A percentile compares a stretch with the other conserved stretches of the same genome.
These are phyloP conservation scores for Chaetomiaceae sp. DNA, from an alignment of 2,329 filamentous ascomycete species.

Conservation along the genomic window DNA sequence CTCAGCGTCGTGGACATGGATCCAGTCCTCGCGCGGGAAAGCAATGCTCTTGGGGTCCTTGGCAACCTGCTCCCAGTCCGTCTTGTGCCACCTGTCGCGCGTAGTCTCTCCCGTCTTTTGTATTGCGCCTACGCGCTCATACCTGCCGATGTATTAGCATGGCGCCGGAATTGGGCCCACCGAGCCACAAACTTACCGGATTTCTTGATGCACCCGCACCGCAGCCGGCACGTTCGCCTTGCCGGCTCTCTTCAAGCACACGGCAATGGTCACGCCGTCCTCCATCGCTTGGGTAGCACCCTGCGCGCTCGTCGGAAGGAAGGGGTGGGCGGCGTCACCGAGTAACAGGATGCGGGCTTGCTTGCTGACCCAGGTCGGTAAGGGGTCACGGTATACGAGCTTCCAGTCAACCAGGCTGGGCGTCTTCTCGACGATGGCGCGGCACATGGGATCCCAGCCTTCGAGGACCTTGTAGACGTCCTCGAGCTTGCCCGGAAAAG, in stretches of 20 bases:
- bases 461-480: conserved; percentile 46
- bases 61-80: conserved; percentile 44
- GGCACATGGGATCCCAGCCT: conserved; percentile 45
- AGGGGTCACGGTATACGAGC: conserved; percentile 43
- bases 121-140: conserved; percentile 41
- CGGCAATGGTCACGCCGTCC: conserved; percentile 42
- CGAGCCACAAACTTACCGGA: conserved; percentile 33
- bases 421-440: conserved; percentile 43
- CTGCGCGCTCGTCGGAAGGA: conserved; percentile 42
- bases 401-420: conserved; percentile 44
- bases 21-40: conserved; percentile 46
- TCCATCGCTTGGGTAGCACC: conserved; percentile 47
- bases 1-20: conserved; percentile 46
- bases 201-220: conserved; percentile 39
- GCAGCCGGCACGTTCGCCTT: conserved; percentile 35
- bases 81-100: conserved; percentile 49
- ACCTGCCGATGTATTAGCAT: conserved; percentile 21
- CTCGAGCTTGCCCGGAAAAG: conserved; percentile 45
- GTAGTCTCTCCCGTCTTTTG: conserved; percentile 48
- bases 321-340: conserved; percentile 46
- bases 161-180: neutral
- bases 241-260: conserved; percentile 36
- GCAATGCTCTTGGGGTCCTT: conserved; percentile 42
- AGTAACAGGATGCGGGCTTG: conserved; percentile 39
- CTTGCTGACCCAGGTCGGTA: conserved; percentile 44